These are phyloP conservation scores for Firmiana major DNA, from an alignment of 345 rosid genomes.

Conservation along the genomic window DNA sequence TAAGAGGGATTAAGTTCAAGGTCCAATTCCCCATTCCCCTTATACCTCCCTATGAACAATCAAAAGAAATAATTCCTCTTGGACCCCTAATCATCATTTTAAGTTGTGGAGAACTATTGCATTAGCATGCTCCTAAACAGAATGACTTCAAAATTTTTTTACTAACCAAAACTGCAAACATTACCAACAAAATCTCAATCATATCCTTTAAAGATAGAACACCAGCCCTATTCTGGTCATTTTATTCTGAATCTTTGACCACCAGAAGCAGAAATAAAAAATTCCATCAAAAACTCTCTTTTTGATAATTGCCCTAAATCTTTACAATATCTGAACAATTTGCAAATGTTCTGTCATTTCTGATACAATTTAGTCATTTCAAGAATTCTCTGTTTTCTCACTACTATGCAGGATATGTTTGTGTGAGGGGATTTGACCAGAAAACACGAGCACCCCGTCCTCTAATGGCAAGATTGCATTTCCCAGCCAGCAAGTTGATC, in stretches of 20 bases:
- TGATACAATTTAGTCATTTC: not conserved
- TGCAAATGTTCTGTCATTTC: not conserved
- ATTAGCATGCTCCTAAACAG: too few relatives aligned
- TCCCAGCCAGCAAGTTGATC: slow-evolving; percentile 50
- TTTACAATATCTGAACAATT: not conserved
- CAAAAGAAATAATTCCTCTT: not conserved
- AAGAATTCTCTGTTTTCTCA: not conserved
- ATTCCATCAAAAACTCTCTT: not conserved
- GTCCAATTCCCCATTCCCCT: too few relatives aligned
- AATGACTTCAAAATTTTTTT: too few relatives aligned
- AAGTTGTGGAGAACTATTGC: too few relatives aligned
- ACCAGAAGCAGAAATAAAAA: not conserved
- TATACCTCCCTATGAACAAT: too few relatives aligned
- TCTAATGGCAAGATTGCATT: slow-evolving; percentile 69
- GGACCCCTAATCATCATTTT: too few relatives aligned
- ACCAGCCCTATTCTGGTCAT: not conserved
- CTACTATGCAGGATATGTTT: slow-evolving; percentile 64
- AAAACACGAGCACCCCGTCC: slow-evolving; percentile 81
- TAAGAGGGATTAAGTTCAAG: too few relatives aligned
- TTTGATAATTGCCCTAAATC: too few relatives aligned
- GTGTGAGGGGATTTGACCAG: slow-evolving; percentile 86
- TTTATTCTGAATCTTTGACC: not conserved
- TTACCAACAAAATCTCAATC: not conserved
- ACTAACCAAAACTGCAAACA: not conserved
- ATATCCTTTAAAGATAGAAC: not conserved